Percentiles rank a stretch among this genome's conserved stretches.
phyloP scores from a whole-genome alignment of 208 protist species.

The Lotmaria passim region DNA sequence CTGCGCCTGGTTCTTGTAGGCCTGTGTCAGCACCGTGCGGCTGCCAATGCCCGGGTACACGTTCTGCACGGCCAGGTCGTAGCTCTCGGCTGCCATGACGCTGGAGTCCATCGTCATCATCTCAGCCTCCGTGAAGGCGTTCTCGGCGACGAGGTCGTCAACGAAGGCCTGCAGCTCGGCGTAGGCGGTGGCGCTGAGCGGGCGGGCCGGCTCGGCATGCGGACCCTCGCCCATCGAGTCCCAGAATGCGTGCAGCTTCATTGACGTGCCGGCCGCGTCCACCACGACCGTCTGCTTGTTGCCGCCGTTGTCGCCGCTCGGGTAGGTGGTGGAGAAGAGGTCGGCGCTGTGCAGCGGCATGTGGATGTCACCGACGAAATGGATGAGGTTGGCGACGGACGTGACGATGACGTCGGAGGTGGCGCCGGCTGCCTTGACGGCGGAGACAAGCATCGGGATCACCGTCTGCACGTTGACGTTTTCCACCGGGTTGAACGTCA shows the following conservation, averaged over 20 bases:
- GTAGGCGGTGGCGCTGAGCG: slow-evolving; percentile 36
- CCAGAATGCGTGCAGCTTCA: slow-evolving; percentile 66
- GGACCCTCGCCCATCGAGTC: slow-evolving; percentile 56
- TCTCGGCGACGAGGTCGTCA: slow-evolving; percentile 38
- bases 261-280: slow-evolving; percentile 9
- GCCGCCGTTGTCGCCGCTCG: slow-evolving; percentile 52
- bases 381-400: slow-evolving; percentile 53
- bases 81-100: slow-evolving; percentile 48
- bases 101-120: slow-evolving; percentile 33
- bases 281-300: slow-evolving; percentile 46
- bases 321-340: slow-evolving; percentile 45
- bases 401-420: slow-evolving; percentile 19
- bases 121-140: slow-evolving; percentile 36
- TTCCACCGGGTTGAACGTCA: slow-evolving; percentile 22
- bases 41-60: slow-evolving; percentile 47
- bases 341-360: slow-evolving; percentile 26
- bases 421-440: slow-evolving; percentile 22
- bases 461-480: slow-evolving; percentile 45
- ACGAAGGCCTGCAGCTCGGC: slow-evolving; percentile 36
- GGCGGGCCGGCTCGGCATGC: slow-evolving; percentile 29
- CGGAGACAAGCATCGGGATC: slow-evolving; percentile 35
- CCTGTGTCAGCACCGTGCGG: slow-evolving; percentile 28
- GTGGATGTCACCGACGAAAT: slow-evolving; percentile 64
- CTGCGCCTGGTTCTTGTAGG: slow-evolving; percentile 34
- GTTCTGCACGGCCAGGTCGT: slow-evolving; percentile 35